These are phyloP conservation scores for Gnomoniopsis smithogilvyi DNA, from an alignment of 2,329 filamentous ascomycete genomes.

Conservation along the genomic window DNA sequence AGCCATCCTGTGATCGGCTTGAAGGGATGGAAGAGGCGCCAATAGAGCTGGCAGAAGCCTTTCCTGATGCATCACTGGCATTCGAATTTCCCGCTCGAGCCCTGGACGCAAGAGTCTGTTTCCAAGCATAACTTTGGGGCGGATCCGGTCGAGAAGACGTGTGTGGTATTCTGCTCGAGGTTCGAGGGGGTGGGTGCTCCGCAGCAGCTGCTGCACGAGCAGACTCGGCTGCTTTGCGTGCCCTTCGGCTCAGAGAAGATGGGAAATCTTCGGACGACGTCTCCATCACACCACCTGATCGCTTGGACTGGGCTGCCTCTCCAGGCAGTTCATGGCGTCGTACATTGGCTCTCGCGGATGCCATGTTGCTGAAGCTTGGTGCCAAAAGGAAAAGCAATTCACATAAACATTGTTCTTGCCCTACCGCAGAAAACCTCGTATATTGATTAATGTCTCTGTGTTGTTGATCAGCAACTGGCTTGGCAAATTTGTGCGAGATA, in stretches of 20 bases:
- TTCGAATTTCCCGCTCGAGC: slow-evolving; percentile 40
- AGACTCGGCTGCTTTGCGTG: slow-evolving; percentile 26
- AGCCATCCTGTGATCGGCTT: slow-evolving; percentile 30
- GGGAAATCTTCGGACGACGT: slow-evolving; percentile 25
- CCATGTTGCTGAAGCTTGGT: slow-evolving; percentile 25
- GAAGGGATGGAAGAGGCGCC: slow-evolving; percentile 32
- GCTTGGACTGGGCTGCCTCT: slow-evolving; percentile 24
- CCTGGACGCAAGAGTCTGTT: slow-evolving; percentile 38
- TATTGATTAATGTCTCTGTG: background rate
- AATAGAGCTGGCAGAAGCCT: slow-evolving; percentile 27
- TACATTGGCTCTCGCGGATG: slow-evolving; percentile 27
- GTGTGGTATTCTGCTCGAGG: slow-evolving; percentile 34
- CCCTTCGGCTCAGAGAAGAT: slow-evolving; percentile 21
- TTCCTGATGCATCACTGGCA: slow-evolving; percentile 30
- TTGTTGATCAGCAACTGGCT: slow-evolving; percentile 5
- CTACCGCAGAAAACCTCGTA: slow-evolving; percentile 18
- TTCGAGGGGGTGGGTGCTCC: slow-evolving; percentile 17
- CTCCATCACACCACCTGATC: slow-evolving; percentile 26
- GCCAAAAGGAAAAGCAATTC: slow-evolving; percentile 11
- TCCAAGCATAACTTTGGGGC: slow-evolving; percentile 22
- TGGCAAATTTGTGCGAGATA: background rate
- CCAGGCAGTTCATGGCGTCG: slow-evolving; percentile 24
- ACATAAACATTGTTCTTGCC: slow-evolving; percentile 13
- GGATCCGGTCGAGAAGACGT: slow-evolving; percentile 28
- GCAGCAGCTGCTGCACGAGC: background rate